Conservation (phyloP, 805 yeast genomes). For the Priceomyces haplophilus region DNA sequence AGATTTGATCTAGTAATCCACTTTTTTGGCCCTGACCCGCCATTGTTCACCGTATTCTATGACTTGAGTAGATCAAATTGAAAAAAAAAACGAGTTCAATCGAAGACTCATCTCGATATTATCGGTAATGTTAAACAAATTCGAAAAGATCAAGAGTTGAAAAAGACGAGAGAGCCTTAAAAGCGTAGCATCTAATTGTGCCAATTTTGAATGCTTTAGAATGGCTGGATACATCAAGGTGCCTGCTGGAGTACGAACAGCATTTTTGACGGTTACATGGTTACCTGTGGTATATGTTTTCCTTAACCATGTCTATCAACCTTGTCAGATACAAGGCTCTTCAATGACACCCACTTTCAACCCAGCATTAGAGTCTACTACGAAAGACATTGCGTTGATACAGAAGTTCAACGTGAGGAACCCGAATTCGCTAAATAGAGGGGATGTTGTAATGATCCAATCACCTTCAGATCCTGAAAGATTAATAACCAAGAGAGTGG, state of each 20-base stretch:
- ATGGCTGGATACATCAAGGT: neutral
- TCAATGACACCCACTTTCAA: conserved; percentile 91
- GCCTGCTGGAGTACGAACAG: conserved; percentile 16
- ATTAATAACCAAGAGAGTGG: conserved; percentile 74
- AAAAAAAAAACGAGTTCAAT: neutral
- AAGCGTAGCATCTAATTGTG: neutral
- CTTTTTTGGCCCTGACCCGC: conserved; percentile 3
- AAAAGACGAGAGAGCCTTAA: neutral
- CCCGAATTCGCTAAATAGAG: conserved; percentile 46
- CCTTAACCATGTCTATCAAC: conserved; percentile 67
- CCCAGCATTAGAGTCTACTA: conserved; percentile 50
- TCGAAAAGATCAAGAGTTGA: neutral
- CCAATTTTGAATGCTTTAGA: too few species aligned
- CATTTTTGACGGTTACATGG: conserved; percentile 51
- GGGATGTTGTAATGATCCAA: conserved; percentile 74
- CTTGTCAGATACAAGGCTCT: conserved; percentile 71
- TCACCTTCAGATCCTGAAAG: conserved; percentile 80
- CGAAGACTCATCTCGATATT: neutral
- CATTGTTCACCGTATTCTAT: conserved; percentile 1
- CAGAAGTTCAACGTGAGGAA: conserved; percentile 59
- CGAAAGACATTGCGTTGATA: conserved; percentile 61
- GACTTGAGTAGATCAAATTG: neutral
- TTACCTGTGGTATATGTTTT: conserved; percentile 72
- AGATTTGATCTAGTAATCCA: conserved; percentile 58
- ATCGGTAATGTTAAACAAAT: neutral